A percentile compares a stretch with the other conserved stretches of the same genome.
Conservation (phyloP, 2,329 filamentous ascomycete genomes). For the Hypoxylon sp. region DNA sequence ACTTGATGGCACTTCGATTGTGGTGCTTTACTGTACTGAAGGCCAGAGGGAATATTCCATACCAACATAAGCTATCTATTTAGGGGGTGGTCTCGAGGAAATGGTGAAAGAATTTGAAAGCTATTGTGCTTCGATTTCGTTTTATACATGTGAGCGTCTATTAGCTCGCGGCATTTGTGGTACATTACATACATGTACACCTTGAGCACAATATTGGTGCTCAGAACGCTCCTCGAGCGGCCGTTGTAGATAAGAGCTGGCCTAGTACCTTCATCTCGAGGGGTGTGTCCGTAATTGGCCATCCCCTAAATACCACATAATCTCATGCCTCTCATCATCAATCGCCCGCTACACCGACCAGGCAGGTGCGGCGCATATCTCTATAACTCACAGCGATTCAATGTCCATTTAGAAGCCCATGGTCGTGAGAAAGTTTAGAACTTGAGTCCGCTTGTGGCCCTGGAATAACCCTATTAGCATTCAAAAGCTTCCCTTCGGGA, state of each 20-base stretch:
- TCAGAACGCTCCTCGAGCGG: not conserved
- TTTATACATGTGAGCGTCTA: conserved; percentile 38
- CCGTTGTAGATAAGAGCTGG: not conserved
- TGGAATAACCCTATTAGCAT: conserved; percentile 27
- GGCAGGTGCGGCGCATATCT: not conserved
- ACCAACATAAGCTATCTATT: conserved; percentile 48
- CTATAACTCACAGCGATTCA: not conserved
- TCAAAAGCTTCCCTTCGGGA: not conserved
- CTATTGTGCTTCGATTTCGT: conserved; percentile 20
- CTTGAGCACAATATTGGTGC: not conserved
- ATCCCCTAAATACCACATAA: conserved; percentile 1
- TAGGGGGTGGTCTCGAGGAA: not conserved
- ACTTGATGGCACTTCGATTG: conserved; percentile 62
- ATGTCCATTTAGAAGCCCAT: conserved; percentile 44
- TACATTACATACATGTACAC: conserved; percentile 29
- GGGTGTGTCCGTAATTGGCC: not conserved
- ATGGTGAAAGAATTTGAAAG: not conserved
- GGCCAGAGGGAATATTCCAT: conserved; percentile 65
- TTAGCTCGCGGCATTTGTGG: conserved; percentile 18
- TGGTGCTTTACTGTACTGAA: conserved; percentile 77
- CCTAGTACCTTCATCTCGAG: not conserved
- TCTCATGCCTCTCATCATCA: conserved; percentile 7
- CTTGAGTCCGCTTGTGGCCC: conserved; percentile 42
- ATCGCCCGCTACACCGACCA: not conserved
- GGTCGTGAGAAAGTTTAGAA: conserved; percentile 43